Base-by-base conservation (phyloP, 2,329 filamentous ascomycete genomes). In the Mariannaea elegans region DNA sequence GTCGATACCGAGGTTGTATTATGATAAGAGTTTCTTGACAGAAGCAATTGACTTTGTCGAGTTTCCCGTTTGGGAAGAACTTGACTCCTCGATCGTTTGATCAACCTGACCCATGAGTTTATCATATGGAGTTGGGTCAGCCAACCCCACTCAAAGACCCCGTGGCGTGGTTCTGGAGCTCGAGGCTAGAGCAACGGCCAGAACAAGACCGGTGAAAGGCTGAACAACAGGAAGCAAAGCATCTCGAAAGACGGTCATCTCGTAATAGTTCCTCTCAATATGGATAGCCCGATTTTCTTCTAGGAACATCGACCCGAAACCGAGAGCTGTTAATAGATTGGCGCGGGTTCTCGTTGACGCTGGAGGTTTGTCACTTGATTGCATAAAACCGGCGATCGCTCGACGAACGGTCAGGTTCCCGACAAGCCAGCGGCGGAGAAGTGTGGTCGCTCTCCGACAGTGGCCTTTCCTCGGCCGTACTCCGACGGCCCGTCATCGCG, bases 401-500 rank as follows among this genome's bases (percentile, higher is more conserved):
- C n/a, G n/a, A 27, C 9, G 9, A 27, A 27, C 24, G 21, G 41
- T 12, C 21, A 44, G 39, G 7, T 2, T 24, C 38, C 39, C 21
- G 34, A 51, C 23, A 18, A 27, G 10, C 16, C 21, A 23, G 36
- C 47, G 2, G 8, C 39, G 18, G 44, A 39, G 27, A 16, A 32
- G 38, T 6, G 8, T 36, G 44, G 7, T 21, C 23, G 7, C 18
- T 27, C 13, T n/a, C 16, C 18, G 29, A 32, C 13, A 29, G 18
- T 44, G 31, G 55, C 27, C 29, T 48, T 45, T 31, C 45, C 29
- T 59, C 50, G 39, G 45, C 45, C 38, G 23, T 44, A 55, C 39
- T 59, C 50, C 45, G 56, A 59, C 50, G 50, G 48, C 24, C 56
- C 34, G 55, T 32, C 13, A 48, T 48, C 23, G 56, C 45, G 45